Conservation (phyloP, 441 rosid genomes). For the Populus tomentosa region DNA sequence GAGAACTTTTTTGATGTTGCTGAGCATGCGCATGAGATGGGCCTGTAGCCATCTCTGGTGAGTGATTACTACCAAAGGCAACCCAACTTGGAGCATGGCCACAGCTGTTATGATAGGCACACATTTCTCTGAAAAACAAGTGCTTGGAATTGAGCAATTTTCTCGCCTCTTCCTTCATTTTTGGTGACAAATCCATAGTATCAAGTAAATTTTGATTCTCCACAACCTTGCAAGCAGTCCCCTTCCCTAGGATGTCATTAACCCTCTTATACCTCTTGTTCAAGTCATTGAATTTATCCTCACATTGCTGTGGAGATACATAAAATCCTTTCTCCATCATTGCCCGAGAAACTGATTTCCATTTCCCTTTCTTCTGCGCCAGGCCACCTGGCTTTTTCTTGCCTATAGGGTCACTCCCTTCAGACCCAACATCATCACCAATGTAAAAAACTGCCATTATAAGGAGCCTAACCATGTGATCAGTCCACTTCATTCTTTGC, state of each 20-base stretch:
- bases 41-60: slow-evolving; percentile 32
- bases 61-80: slow-evolving; percentile 31
- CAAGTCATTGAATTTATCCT: slow-evolving; percentile 25
- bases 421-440: slow-evolving; percentile 77
- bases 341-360: slow-evolving; percentile 92
- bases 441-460: slow-evolving; percentile 83
- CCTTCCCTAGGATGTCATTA: slow-evolving; percentile 83
- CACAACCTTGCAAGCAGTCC: slow-evolving; percentile 82
- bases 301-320: slow-evolving; percentile 96
- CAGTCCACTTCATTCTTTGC: slow-evolving; percentile 99
- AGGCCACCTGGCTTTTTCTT: slow-evolving; percentile 56
- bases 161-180: slow-evolving; percentile 76
- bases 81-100: slow-evolving; percentile 43
- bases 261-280: slow-evolving; percentile 97
- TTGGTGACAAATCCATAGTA: slow-evolving; percentile 60
- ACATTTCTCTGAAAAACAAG: slow-evolving; percentile 89
- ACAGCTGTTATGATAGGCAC: slow-evolving; percentile 89
- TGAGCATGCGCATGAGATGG: slow-evolving; percentile 23
- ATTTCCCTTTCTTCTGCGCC: slow-evolving; percentile 93
- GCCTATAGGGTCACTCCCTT: slow-evolving; percentile 39
- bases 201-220: slow-evolving; percentile 83
- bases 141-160: slow-evolving; percentile 87
- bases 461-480: slow-evolving; percentile 71
- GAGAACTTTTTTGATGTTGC: slow-evolving; percentile 48
- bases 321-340: slow-evolving; percentile 93